Evolutionary conservation across 192 early-diverging fungal species (phyloP).

Genomic region (Chytriomyces hyalinus): DNA sequence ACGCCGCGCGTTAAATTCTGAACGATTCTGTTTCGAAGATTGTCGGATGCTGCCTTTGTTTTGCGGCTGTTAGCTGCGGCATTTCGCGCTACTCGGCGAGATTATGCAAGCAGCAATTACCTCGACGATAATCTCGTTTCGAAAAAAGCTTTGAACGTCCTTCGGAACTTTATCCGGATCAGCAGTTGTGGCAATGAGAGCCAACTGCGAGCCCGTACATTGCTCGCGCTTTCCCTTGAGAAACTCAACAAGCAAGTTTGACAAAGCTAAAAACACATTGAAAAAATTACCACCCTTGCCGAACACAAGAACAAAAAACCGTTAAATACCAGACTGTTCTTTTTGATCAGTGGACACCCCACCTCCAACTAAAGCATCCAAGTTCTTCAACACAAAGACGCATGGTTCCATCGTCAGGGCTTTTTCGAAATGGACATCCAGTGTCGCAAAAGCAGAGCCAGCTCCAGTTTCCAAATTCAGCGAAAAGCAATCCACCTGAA

Average conservation of each 20-base stretch:
- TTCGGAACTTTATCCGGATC: constrained; percentile 83
- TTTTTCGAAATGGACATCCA: constrained; percentile 80
- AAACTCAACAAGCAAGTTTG: constrained; percentile 64
- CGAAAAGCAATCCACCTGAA: constrained; percentile 78
- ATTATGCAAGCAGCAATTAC: constrained; percentile 39
- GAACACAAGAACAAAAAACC: constrained; percentile 14
- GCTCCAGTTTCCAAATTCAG: constrained; percentile 78
- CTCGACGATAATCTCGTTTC: constrained; percentile 75
- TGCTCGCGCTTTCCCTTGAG: constrained; percentile 49
- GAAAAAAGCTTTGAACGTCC: constrained; percentile 77
- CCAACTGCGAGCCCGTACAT: constrained; percentile 55
- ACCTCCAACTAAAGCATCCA: constrained; percentile 77
- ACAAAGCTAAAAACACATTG: constrained; percentile 57
- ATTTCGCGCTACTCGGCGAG: background rate
- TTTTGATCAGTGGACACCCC: constrained; percentile 56
- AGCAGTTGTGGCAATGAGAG: constrained; percentile 76
- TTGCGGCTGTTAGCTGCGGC: background rate
- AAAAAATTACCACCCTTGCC: background rate
- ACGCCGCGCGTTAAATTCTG: constrained; percentile 58
- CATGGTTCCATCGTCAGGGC: constrained; percentile 79
- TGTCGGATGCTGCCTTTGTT: constrained; percentile 47
- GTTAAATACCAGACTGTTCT: constrained; percentile 29
- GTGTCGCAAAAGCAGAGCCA: constrained; percentile 71
- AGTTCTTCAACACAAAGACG: constrained; percentile 75
- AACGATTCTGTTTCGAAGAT: constrained; percentile 50